Conservation (phyloP, 108 stramenopile genomes). For the Asterionellopsis glacialis region DNA sequence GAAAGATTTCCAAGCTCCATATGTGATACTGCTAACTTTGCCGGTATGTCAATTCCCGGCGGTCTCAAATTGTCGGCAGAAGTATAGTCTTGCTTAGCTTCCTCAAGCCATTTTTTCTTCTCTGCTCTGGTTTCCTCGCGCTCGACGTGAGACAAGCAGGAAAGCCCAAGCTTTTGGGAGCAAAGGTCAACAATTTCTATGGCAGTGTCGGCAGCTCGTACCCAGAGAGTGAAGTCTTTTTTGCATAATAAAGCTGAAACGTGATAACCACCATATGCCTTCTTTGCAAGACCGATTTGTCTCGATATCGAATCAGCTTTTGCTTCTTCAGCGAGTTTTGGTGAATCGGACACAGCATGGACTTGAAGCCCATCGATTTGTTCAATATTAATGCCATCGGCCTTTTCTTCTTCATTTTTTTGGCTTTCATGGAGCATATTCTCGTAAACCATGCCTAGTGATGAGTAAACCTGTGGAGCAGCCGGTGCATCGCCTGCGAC, state of each 20-base stretch:
- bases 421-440: slow-evolving; percentile 59
- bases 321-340: not conserved
- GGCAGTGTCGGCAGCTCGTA: slow-evolving; percentile 72
- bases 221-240: slow-evolving; percentile 74
- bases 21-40: slow-evolving; percentile 64
- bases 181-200: slow-evolving; percentile 53
- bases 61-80: slow-evolving; percentile 72
- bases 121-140: slow-evolving; percentile 17
- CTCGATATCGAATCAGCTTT: slow-evolving; percentile 14
- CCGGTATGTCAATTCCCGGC: slow-evolving; percentile 73
- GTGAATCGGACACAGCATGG: not conserved
- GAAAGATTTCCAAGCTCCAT: slow-evolving; percentile 66
- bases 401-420: slow-evolving; percentile 4
- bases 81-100: slow-evolving; percentile 64
- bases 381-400: not conserved
- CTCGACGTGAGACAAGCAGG: not conserved
- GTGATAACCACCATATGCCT: slow-evolving; percentile 78
- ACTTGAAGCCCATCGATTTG: slow-evolving; percentile 11
- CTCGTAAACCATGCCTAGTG: slow-evolving; percentile 84
- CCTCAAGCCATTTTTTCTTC: slow-evolving; percentile 49
- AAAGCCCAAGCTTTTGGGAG: slow-evolving; percentile 11
- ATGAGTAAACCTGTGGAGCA: slow-evolving; percentile 83
- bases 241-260: slow-evolving; percentile 77
- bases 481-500: slow-evolving; percentile 73
- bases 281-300: slow-evolving; percentile 63